phyloP scores from a whole-genome alignment of 805 yeast genomes.

The Schwanniomyces vanrijiae region DNA sequence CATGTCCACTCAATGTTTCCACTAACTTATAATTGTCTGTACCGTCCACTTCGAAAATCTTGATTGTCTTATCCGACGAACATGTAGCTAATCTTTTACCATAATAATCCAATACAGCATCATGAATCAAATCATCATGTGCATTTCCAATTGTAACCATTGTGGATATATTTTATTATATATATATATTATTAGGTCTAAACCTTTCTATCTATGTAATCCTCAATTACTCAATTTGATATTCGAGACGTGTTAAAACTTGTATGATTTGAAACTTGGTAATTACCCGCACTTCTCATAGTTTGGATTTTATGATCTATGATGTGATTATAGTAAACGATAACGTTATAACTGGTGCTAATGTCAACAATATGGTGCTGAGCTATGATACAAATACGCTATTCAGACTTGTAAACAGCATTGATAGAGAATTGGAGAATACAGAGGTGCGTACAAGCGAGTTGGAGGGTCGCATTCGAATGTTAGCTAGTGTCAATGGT shows the following conservation, averaged over 20 bases:
- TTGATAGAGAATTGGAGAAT: background rate
- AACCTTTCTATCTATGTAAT: background rate
- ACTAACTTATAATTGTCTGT: slow-evolving; percentile 78
- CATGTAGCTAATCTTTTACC: slow-evolving; percentile 96
- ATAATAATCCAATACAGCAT: slow-evolving; percentile 95
- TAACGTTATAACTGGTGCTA: background rate
- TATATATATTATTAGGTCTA: background rate
- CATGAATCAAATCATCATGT: slow-evolving; percentile 91
- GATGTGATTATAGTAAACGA: background rate
- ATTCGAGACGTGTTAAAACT: slow-evolving; percentile 2
- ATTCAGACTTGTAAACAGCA: background rate
- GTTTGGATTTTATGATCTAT: background rate
- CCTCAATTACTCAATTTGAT: background rate
- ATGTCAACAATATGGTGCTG: background rate
- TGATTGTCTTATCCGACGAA: slow-evolving; percentile 93
- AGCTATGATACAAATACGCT: background rate
- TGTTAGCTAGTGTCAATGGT: background rate
- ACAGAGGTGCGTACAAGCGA: background rate
- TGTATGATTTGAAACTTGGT: slow-evolving; percentile 1
- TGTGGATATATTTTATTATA: slow-evolving; percentile 6
- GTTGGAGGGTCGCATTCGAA: background rate
- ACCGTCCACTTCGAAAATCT: slow-evolving; percentile 82
- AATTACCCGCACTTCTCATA: slow-evolving; percentile 1
- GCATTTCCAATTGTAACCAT: slow-evolving; percentile 88
- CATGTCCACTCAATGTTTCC: slow-evolving; percentile 89